Conservation (phyloP, 495 filamentous ascomycete species). For the Coniosporium apollinis region DNA sequence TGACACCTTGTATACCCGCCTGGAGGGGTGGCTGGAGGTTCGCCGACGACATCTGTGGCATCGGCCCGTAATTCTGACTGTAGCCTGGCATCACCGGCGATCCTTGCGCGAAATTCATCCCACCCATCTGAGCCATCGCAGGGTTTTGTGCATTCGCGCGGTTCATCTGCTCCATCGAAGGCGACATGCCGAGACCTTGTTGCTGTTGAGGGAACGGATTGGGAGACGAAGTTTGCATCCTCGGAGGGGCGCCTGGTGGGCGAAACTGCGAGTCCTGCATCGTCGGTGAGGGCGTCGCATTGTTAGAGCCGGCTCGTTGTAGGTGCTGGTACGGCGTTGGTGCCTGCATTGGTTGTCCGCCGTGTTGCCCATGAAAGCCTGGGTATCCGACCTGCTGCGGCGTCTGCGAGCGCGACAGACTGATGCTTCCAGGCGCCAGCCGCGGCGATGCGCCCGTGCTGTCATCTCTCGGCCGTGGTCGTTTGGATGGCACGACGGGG, state of each 20-base stretch:
- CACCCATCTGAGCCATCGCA: slow-evolving; percentile 30
- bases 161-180: slow-evolving; percentile 59
- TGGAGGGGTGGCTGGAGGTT: slow-evolving; percentile 28
- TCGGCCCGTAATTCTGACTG: slow-evolving; percentile 20
- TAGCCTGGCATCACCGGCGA: slow-evolving; percentile 24
- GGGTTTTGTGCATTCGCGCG: slow-evolving; percentile 63
- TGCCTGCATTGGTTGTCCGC: slow-evolving; percentile 39
- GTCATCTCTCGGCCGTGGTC: slow-evolving; percentile 68
- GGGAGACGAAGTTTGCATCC: slow-evolving; percentile 79
- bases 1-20: slow-evolving; percentile 26
- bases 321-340: slow-evolving; percentile 66
- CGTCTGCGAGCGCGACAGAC: slow-evolving; percentile 80
- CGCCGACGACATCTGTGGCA: slow-evolving; percentile 4
- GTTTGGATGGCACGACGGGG: slow-evolving; percentile 73
- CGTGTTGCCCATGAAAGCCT: slow-evolving; percentile 39
- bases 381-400: slow-evolving; percentile 57
- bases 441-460: slow-evolving; percentile 67
- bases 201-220: slow-evolving; percentile 58
- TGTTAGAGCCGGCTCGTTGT: slow-evolving; percentile 61
- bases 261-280: slow-evolving; percentile 61
- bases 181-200: slow-evolving; percentile 52
- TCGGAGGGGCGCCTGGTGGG: slow-evolving; percentile 47
- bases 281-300: slow-evolving; percentile 74
- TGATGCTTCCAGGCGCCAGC: slow-evolving; percentile 53
- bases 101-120: slow-evolving; percentile 34